Evolutionary conservation across 2,329 filamentous ascomycete genomes (phyloP).

Genomic region (Metarhizium anisopliae): DNA sequence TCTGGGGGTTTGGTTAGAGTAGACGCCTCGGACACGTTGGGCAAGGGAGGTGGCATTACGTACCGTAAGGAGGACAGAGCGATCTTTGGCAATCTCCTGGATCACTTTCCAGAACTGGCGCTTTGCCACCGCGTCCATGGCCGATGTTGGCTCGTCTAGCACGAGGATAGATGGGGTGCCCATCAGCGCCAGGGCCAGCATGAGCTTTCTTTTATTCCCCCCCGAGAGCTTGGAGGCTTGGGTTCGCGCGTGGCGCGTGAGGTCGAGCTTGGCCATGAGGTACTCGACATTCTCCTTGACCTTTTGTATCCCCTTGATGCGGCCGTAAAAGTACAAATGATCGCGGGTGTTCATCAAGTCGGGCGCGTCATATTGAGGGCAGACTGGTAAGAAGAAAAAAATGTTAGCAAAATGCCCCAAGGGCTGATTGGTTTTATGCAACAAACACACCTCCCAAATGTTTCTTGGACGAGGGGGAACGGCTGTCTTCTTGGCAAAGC

Average conservation of each 20-base stretch:
- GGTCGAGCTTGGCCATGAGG: slow-evolving; percentile 64
- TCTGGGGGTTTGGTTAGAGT: slow-evolving; percentile 23
- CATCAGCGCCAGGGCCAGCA: slow-evolving; percentile 76
- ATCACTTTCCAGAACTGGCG: slow-evolving; percentile 82
- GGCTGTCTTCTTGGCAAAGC: slow-evolving; percentile 61
- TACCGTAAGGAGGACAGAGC: slow-evolving; percentile 64
- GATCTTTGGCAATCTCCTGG: slow-evolving; percentile 57
- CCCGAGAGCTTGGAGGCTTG: slow-evolving; percentile 71
- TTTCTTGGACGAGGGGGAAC: slow-evolving; percentile 46
- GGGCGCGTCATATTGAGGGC: slow-evolving; percentile 74
- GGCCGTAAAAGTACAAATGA: slow-evolving; percentile 74
- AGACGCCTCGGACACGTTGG: background rate
- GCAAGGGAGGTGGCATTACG: background rate
- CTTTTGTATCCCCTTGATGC: slow-evolving; percentile 63
- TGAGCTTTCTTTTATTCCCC: slow-evolving; percentile 81
- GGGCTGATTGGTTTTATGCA: background rate
- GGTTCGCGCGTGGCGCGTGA: slow-evolving; percentile 56
- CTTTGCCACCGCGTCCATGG: slow-evolving; percentile 80
- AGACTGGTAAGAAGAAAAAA: slow-evolving; percentile 57
- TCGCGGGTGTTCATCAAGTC: slow-evolving; percentile 78
- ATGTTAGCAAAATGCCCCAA: background rate
- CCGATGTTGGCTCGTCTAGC: slow-evolving; percentile 74
- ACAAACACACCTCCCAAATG: slow-evolving; percentile 53
- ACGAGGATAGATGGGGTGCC: slow-evolving; percentile 75
- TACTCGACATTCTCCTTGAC: slow-evolving; percentile 63